Evolutionary conservation across 192 early-diverging fungal genomes (phyloP), one percentile per base, ranked within the genome.

Genomic region (Funneliformis geosporum): DNA sequence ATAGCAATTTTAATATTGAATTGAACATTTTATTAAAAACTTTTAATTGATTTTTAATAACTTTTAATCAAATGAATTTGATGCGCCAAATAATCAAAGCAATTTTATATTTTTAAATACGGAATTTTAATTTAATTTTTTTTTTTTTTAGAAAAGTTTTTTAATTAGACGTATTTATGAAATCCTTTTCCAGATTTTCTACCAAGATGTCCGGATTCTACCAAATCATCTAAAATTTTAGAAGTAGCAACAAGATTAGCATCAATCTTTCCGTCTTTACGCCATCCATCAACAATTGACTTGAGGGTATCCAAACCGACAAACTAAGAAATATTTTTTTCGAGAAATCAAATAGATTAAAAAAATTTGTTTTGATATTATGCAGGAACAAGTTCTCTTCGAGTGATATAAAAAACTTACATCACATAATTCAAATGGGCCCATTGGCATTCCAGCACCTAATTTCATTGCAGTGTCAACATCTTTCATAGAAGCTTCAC

Each of bases 401-500:
- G 44, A 39, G 81, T 81, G 68, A 39, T 27, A n/a, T n/a, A n/a
- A 47, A 39, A 12, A 33, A 89, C 86, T 71, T 86, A 93, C 91
- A 80, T 94, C 94, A 60, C 90, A 87, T 70, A 94, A 86, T 83
- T 93, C 93, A 77, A 93, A 92, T 16, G 97, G 96, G 33, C 97
- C 97, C 95, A 98, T 96, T 23, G 95, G 96, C 86, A 96, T 95
- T 40, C 97, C 97, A 44, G 96, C 95, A 68, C 97, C 97, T 76
- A 97, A 90, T 87, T 97, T 97, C 97, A 99, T 99, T 44, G 96
- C 97, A 60, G 89, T 92, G 80, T 99, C 97, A 39, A 99, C 92
- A 82, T 99, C 97, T 76, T 92, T 82, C 60, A 89, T 85, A 62
- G 90, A 86, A 0, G 96, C 96, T 55, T 95, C 97, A 28, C 91